phyloP scores from a whole-genome alignment of 164 flowering plant species.

The Kalanchoe fedtschenkoi region DNA sequence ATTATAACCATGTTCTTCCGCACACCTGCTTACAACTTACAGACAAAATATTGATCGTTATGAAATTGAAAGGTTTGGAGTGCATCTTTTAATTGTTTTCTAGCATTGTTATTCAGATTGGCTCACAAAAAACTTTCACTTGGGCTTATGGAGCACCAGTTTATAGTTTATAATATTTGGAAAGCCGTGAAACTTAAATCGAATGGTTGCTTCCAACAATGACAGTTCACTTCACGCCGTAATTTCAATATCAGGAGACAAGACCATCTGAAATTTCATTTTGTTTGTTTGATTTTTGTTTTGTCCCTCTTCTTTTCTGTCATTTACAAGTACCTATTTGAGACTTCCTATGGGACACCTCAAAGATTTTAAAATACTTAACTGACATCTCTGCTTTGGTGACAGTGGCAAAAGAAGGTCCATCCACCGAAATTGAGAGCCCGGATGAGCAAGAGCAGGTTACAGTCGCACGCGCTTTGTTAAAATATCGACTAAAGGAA shows the following conservation, averaged over 20 bases:
- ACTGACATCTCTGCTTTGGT: constrained; percentile 4
- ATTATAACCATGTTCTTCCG: not conserved
- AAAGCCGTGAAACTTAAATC: not conserved
- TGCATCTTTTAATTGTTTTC: not conserved
- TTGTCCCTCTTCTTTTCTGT: not conserved
- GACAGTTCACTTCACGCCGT: not conserved
- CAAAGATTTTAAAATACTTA: not conserved
- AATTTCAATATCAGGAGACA: not conserved
- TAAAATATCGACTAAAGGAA: constrained; percentile 64
- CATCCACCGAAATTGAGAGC: constrained; percentile 56
- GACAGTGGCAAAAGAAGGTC: constrained; percentile 68
- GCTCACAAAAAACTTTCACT: not conserved
- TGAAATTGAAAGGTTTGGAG: not conserved
- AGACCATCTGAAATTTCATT: not conserved
- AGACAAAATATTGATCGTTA: not conserved
- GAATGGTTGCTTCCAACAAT: not conserved
- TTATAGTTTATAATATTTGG: not conserved
- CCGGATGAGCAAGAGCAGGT: constrained; percentile 85
- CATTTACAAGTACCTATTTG: not conserved
- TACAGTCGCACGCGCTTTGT: constrained; percentile 74
- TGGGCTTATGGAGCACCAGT: not conserved
- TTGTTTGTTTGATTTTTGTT: not conserved
- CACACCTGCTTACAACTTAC: not conserved
- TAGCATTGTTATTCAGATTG: not conserved
- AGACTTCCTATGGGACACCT: not conserved